Evolutionary conservation across 106 monocot species (phyloP), one percentile per base, ranked within the genome.

Genomic region (Platanthera zijinensis): DNA sequence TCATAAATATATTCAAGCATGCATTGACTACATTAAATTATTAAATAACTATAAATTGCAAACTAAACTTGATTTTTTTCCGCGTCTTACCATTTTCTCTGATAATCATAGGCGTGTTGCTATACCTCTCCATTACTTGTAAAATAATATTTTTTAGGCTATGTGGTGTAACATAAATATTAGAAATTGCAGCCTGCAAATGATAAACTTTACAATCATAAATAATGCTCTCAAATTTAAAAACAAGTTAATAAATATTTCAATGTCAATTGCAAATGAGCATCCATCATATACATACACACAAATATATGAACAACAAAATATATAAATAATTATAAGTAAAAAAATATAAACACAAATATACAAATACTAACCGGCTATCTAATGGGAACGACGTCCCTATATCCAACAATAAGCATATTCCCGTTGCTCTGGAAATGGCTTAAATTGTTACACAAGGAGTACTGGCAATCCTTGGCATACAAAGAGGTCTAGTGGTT

Each of bases 401-500:
- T n/a, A n/a, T n/a, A n/a, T n/a, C n/a, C n/a, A n/a, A n/a, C n/a
- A n/a, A n/a, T n/a, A n/a, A n/a, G n/a, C n/a, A n/a, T n/a, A n/a
- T n/a, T n/a, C n/a, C n/a, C n/a, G n/a, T n/a, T n/a, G n/a, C n/a
- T n/a, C n/a, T n/a, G n/a, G n/a, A n/a, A n/a, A n/a, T n/a, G n/a
- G n/a, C n/a, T n/a, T n/a, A n/a, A n/a, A n/a, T n/a, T n/a, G n/a
- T n/a, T n/a, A n/a, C n/a, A n/a, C n/a, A n/a, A n/a, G n/a, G n/a
- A n/a, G n/a, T n/a, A n/a, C n/a, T n/a, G n/a, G n/a, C n/a, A n/a
- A n/a, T 88, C 88, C 71, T 79, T 81, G 25, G 75, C 78, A 63
- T 85, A 88, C 15, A 78, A 12, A 32, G 77, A 83, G n/a, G 88
- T 83, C 78, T 89, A 89, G 53, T 89, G 89, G 50, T 89, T 85